Percentiles rank a stretch among this genome's conserved stretches.
These are phyloP conservation scores for Mucor saturninus DNA, from an alignment of 371 early-diverging fungal species.

Conservation along the genomic window DNA sequence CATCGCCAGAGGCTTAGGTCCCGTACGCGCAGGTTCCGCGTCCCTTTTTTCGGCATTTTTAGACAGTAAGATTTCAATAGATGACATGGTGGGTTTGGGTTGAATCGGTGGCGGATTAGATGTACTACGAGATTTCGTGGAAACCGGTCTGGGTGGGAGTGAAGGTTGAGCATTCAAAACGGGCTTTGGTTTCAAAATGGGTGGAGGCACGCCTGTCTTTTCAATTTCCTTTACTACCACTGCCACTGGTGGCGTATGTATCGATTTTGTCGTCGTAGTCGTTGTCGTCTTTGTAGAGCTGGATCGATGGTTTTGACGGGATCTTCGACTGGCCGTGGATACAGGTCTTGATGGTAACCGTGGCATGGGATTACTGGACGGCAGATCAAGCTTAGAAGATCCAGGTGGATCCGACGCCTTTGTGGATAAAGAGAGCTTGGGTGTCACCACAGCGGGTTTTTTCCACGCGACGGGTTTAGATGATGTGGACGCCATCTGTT, in stretches of 20 bases:
- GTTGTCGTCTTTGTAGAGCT: background rate
- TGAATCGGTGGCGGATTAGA: slow-evolving; percentile 37
- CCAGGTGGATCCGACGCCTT: too few relatives aligned
- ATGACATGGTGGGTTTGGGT: slow-evolving; percentile 25
- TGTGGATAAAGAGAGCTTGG: background rate
- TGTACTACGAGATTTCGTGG: slow-evolving; percentile 28
- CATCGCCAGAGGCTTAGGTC: slow-evolving; percentile 1
- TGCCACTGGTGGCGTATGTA: background rate
- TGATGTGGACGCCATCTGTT: background rate
- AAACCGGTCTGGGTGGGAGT: slow-evolving; percentile 26
- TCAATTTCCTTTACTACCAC: slow-evolving; percentile 6
- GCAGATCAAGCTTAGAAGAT: slow-evolving; percentile 4
- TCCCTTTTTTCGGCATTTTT: slow-evolving; percentile 6
- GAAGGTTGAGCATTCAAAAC: slow-evolving; percentile 17
- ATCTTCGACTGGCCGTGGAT: slow-evolving; percentile 29
- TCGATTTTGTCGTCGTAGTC: background rate
- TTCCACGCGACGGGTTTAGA: background rate
- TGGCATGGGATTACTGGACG: slow-evolving; percentile 41
- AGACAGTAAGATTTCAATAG: slow-evolving; percentile 12
- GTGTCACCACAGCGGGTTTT: background rate
- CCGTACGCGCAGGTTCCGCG: background rate
- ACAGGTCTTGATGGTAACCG: slow-evolving; percentile 45
- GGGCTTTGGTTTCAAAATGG: slow-evolving; percentile 39
- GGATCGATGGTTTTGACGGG: slow-evolving; percentile 14
- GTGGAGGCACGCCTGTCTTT: slow-evolving; percentile 18